These are phyloP conservation scores for Coemansia sp. DNA, from an alignment of 192 early-diverging fungal species.

Conservation along the genomic window DNA sequence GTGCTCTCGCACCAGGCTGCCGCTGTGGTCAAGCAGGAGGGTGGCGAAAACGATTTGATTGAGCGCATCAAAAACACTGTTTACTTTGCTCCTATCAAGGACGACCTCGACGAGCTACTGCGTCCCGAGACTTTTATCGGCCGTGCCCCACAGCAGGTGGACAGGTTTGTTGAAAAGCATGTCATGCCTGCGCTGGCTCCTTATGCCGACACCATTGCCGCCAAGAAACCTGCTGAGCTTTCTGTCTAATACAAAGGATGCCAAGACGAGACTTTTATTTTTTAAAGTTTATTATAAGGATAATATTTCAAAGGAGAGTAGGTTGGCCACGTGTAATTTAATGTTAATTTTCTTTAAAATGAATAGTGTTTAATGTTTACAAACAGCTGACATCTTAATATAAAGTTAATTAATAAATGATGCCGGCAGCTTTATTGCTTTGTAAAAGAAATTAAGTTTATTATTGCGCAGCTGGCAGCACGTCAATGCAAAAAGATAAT, in stretches of 20 bases:
- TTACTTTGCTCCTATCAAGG: conserved; percentile 88
- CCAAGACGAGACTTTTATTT: background rate
- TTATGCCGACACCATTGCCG: conserved; percentile 60
- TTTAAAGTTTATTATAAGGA: background rate
- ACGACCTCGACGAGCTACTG: conserved; percentile 71
- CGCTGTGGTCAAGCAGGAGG: conserved; percentile 84
- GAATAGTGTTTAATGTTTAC: no score
- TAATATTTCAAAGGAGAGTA: no score
- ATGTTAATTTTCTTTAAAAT: no score
- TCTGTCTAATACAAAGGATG: conserved; percentile 16
- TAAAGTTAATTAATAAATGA: no score
- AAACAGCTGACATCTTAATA: no score
- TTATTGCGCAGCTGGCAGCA: no score
- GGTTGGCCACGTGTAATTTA: no score
- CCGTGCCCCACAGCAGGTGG: conserved; percentile 91
- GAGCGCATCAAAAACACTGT: conserved; percentile 74
- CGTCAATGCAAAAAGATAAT: no score
- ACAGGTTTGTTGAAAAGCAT: conserved; percentile 74
- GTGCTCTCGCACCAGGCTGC: conserved; percentile 94
- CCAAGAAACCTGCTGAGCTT: conserved; percentile 45
- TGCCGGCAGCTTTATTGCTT: no score
- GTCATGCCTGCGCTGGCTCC: conserved; percentile 81
- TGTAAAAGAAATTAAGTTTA: no score
- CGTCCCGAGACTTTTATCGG: conserved; percentile 93
- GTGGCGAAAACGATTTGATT: conserved; percentile 94